Evolutionary conservation across 805 yeast species (phyloP).

Genomic region (Yamadazyma sp.): DNA sequence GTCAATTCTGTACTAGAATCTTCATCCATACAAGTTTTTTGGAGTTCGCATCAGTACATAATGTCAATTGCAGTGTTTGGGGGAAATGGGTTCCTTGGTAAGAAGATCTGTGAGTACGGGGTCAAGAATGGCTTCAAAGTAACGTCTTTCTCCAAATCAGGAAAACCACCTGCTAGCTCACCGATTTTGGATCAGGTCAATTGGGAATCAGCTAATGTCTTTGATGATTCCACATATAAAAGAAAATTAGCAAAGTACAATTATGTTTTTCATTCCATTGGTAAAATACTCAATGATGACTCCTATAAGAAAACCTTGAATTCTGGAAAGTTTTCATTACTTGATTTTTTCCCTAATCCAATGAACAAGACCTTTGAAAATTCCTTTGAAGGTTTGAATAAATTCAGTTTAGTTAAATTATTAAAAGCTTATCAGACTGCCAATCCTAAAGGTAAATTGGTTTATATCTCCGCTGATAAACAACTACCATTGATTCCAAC

Average conservation of each 20-base stretch:
- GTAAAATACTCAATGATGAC: constrained; percentile 67
- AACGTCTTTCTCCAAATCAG: constrained; percentile 66
- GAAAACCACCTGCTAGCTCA: constrained; percentile 37
- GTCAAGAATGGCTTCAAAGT: constrained; percentile 62
- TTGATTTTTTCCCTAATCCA: constrained; percentile 53
- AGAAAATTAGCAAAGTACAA: constrained; percentile 45
- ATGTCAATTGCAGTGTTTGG: constrained; percentile 67
- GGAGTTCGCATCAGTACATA: not conserved
- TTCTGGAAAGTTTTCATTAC: constrained; percentile 15
- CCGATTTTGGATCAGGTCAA: constrained; percentile 56
- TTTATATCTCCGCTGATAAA: constrained; percentile 81
- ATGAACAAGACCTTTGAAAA: constrained; percentile 43
- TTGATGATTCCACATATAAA: constrained; percentile 58
- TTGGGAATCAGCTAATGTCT: constrained; percentile 69
- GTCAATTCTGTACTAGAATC: too few species aligned
- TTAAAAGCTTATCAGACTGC: constrained; percentile 31
- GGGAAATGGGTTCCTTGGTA: constrained; percentile 81
- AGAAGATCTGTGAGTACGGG: constrained; percentile 65
- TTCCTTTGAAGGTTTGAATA: constrained; percentile 63
- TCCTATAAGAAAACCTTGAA: constrained; percentile 59
- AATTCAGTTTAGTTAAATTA: constrained; percentile 62
- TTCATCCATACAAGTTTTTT: too few species aligned
- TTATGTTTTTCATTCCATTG: constrained; percentile 81
- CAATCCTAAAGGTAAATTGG: constrained; percentile 29
- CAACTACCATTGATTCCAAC: constrained; percentile 56